Conservation (phyloP, 2,329 filamentous ascomycete genomes). For the Chlorencoelia australis region DNA sequence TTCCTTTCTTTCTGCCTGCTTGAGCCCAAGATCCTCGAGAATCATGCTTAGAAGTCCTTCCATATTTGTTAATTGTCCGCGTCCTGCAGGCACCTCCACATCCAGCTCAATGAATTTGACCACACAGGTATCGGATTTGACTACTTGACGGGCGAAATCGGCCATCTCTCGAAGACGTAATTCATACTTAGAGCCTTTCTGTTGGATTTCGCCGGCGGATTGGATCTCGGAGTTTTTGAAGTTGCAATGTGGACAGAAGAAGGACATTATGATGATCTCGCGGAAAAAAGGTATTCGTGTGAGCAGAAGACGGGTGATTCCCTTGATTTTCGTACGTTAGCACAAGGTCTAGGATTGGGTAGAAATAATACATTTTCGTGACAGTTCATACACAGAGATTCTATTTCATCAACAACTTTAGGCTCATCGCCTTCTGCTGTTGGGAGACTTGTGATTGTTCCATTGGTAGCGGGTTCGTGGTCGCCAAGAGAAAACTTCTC, state of each 20-base stretch:
- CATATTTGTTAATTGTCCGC: constrained; percentile 86
- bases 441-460: too few species aligned
- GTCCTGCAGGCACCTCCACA: constrained; percentile 82
- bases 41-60: constrained; percentile 78
- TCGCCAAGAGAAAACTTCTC: constrained; percentile 36
- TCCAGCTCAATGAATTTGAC: constrained; percentile 88
- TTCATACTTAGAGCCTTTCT: constrained; percentile 75
- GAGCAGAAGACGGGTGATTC: constrained; percentile 74
- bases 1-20: constrained; percentile 73
- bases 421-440: constrained; percentile 35
- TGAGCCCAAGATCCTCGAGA: constrained; percentile 67
- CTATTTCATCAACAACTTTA: constrained; percentile 55
- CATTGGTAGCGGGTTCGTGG: constrained; percentile 17
- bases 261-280: constrained; percentile 96
- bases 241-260: constrained; percentile 80
- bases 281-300: constrained; percentile 95
- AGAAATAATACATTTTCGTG: constrained; percentile 52
- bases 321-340: constrained; percentile 38
- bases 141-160: constrained; percentile 78
- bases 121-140: constrained; percentile 81
- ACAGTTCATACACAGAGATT: constrained; percentile 82
- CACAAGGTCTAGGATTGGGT: neutral
- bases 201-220: constrained; percentile 83
- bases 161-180: constrained; percentile 61
- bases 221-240: constrained; percentile 92